Conservation (phyloP, 2,329 filamentous ascomycete species). For the Venturia pyrina region DNA sequence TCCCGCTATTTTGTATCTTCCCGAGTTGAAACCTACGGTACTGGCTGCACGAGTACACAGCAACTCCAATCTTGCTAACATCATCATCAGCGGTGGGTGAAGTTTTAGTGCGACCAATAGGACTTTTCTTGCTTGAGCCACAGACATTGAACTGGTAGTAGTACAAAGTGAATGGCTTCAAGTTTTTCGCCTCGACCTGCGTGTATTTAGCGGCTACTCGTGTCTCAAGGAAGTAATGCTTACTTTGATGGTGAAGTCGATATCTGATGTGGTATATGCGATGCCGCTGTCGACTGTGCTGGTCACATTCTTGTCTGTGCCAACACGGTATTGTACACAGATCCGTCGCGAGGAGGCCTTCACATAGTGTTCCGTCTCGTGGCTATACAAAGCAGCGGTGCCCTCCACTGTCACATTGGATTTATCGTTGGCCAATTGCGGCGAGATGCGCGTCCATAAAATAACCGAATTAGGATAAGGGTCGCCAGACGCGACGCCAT, state of each 20-base stretch:
- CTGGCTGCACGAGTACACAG: constrained; percentile 9
- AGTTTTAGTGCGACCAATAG: constrained; percentile 27
- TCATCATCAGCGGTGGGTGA: constrained; percentile 21
- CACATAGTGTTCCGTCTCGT: constrained; percentile 39
- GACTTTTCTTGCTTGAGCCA: constrained; percentile 22
- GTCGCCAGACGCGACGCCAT: constrained; percentile 40
- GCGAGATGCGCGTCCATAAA: constrained; percentile 32
- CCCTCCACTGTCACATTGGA: constrained; percentile 46
- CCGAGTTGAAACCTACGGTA: constrained; percentile 17
- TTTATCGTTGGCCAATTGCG: constrained; percentile 30
- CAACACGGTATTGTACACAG: constrained; percentile 58
- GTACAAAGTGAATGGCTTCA: constrained; percentile 56
- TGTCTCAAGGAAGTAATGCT: not conserved
- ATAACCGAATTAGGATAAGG: constrained; percentile 35
- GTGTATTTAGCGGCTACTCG: not conserved
- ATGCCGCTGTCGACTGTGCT: constrained; percentile 45
- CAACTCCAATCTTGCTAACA: constrained; percentile 16
- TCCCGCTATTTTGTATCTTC: constrained; percentile 18
- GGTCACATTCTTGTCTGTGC: constrained; percentile 35
- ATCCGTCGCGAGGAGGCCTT: constrained; percentile 48
- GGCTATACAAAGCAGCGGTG: constrained; percentile 42
- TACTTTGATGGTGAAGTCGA: constrained; percentile 67
- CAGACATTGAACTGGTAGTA: constrained; percentile 47
- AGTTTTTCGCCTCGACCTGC: constrained; percentile 44
- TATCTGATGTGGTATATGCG: constrained; percentile 60